These are phyloP conservation scores for Starmera pachycereana DNA, from an alignment of 805 yeast genomes.

Conservation along the genomic window DNA sequence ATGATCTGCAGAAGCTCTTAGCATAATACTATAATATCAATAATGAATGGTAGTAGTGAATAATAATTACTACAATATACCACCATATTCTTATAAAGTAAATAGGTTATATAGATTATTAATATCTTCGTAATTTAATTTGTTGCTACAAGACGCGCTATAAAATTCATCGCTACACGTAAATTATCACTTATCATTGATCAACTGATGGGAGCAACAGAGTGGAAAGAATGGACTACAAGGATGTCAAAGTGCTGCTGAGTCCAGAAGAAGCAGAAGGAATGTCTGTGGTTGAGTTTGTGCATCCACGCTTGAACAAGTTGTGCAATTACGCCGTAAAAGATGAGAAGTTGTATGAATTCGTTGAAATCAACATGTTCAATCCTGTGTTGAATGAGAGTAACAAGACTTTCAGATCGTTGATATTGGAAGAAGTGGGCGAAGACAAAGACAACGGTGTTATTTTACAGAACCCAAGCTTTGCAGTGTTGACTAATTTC, in stretches of 20 bases:
- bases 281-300: slow-evolving; percentile 7
- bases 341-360: slow-evolving; percentile 24
- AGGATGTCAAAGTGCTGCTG: slow-evolving; percentile 6
- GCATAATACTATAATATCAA: too few species aligned
- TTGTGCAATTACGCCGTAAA: slow-evolving; percentile 7
- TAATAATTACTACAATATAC: too few species aligned
- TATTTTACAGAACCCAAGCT: slow-evolving; percentile 29
- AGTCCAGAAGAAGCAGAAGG: slow-evolving; percentile 3
- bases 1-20: too few species aligned
- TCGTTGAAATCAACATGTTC: slow-evolving; percentile 27
- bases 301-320: slow-evolving; percentile 10
- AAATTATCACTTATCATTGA: too few species aligned
- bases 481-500: slow-evolving; percentile 31
- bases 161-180: too few species aligned
- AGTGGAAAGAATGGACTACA: not conserved
- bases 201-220: too few species aligned
- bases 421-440: slow-evolving; percentile 19
- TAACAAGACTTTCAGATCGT: slow-evolving; percentile 30
- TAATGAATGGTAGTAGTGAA: too few species aligned
- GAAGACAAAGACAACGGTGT: slow-evolving; percentile 4
- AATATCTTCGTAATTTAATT: too few species aligned
- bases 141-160: too few species aligned
- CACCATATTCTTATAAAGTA: too few species aligned
- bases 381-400: slow-evolving; percentile 23
- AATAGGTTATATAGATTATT: too few species aligned